A percentile compares a stretch with the other conserved stretches of the same genome.
Evolutionary conservation across 108 stramenopile genomes (phyloP).

Genomic region (Pseudonitzschia pungens): DNA sequence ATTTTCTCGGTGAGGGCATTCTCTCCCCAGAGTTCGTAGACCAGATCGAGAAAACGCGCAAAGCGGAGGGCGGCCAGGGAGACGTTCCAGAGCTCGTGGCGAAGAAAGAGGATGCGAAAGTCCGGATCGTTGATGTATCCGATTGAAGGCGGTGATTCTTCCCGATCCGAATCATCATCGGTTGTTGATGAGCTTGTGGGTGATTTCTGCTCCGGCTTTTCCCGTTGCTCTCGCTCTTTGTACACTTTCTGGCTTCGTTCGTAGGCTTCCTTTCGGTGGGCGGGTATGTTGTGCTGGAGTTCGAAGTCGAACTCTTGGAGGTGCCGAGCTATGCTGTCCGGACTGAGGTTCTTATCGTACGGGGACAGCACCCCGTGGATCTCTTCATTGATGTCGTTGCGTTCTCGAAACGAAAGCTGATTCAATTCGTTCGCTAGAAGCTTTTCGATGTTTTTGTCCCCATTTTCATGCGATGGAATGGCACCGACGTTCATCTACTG

Average conservation of each 20-base stretch:
- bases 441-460: conserved; percentile 3
- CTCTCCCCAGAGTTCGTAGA: conserved; percentile 8
- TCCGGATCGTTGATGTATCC: conserved; percentile 17
- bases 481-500: too few relatives aligned
- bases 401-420: not conserved
- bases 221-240: not conserved
- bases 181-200: not conserved
- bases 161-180: too few relatives aligned
- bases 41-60: not conserved
- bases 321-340: not conserved
- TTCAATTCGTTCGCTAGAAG: conserved; percentile 7
- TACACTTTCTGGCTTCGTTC: not conserved
- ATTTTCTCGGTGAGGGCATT: conserved; percentile 2
- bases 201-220: not conserved
- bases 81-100: conserved; percentile 24
- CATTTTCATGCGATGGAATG: too few relatives aligned
- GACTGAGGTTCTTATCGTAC: not conserved
- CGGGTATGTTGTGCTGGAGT: not conserved
- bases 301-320: not conserved
- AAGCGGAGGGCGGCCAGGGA: conserved; percentile 20
- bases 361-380: conserved; percentile 4
- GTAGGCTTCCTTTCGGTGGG: not conserved
- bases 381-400: conserved; percentile 16
- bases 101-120: conserved; percentile 38
- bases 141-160: not conserved